Conservation (phyloP, 306 rosid species). For the Sindora glabra region DNA sequence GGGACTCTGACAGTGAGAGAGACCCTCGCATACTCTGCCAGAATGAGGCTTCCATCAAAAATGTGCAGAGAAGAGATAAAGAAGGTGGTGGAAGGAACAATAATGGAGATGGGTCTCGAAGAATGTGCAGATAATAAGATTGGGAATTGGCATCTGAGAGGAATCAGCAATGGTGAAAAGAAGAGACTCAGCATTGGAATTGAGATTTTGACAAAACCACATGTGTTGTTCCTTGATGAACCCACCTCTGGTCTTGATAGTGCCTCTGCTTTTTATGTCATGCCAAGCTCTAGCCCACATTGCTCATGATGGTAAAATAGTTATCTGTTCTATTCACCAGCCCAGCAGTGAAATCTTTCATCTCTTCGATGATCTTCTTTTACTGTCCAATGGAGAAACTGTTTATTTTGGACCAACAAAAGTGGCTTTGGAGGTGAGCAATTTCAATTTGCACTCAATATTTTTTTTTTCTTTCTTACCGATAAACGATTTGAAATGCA, state of each 20-base stretch:
- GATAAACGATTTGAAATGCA: too few species aligned
- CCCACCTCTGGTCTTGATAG: conserved; percentile 59
- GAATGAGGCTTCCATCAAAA: conserved; percentile 33
- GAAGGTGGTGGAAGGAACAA: conserved; percentile 39
- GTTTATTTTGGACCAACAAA: conserved; percentile 49
- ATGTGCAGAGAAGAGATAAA: conserved; percentile 26
- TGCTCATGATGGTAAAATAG: conserved; percentile 37
- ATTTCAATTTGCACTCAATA: too few species aligned
- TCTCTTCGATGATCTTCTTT: conserved; percentile 44
- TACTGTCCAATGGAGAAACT: conserved; percentile 48
- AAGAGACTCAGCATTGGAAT: conserved; percentile 46
- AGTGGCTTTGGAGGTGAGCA: conserved; percentile 34
- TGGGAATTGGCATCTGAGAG: conserved; percentile 52
- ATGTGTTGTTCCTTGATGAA: conserved; percentile 46
- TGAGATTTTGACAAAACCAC: conserved; percentile 44
- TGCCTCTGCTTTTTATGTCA: conserved; percentile 47
- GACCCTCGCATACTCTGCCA: conserved; percentile 39
- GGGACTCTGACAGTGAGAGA: conserved; percentile 50
- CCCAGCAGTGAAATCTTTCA: conserved; percentile 39
- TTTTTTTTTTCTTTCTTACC: too few species aligned
- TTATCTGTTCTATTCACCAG: conserved; percentile 46
- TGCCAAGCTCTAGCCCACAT: conserved; percentile 34
- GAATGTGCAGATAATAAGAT: conserved; percentile 41
- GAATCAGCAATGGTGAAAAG: conserved; percentile 52
- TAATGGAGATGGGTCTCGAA: conserved; percentile 45